Base-by-base conservation (phyloP, 169 alveolate species). In the Cryptosporidium viatorum region DNA sequence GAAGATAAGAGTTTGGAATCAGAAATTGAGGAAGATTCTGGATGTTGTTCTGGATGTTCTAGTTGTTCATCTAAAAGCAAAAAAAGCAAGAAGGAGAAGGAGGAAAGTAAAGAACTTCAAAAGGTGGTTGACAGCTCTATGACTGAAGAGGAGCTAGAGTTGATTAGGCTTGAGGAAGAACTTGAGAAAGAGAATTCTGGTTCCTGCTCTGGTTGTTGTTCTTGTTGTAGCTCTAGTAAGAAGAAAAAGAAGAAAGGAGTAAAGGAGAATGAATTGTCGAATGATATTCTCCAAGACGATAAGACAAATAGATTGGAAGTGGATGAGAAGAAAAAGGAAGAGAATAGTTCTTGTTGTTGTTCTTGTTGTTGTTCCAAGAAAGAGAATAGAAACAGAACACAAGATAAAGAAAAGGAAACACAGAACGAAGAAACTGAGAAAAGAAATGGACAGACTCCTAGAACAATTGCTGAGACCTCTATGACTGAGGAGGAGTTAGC, bases 111-210 rank as follows among this genome's bases (percentile, higher is more conserved):
- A n/a, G 18, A 69, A 10, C 55, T 7, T 10, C n/a, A 2, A 45
- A 41, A 39, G 18, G 10, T 69, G 12, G 58, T 21, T 14, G 75
- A 35, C 21, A 33, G 26, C 35, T 18, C 31, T n/a, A 50, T 41
- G 75, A 41, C 31, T 5, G 75, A 37, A 8, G 58, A 48, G 16
- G 65, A 71, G 31, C 9, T 33, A 23, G 85, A 71, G 84, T 37
- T 31, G 62, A 65, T 65, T 41, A 6, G 45, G n/a, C 71, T 33
- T 33, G 58, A 69, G 14, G 16, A 69, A 26, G 84, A 69, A n/a
- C 43, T 37, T 1, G 45, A 41, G 41, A 26, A 39, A 29, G 26
- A 43, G 18, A 70, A 55, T 31, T 65, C 71, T n/a, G 71, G 71
- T 23, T 65, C 26, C 18, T 62, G 45, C 23, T 26, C 48, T 10